These are phyloP conservation scores for Lantana camara DNA, from an alignment of 257 asterid species.

Conservation along the genomic window DNA sequence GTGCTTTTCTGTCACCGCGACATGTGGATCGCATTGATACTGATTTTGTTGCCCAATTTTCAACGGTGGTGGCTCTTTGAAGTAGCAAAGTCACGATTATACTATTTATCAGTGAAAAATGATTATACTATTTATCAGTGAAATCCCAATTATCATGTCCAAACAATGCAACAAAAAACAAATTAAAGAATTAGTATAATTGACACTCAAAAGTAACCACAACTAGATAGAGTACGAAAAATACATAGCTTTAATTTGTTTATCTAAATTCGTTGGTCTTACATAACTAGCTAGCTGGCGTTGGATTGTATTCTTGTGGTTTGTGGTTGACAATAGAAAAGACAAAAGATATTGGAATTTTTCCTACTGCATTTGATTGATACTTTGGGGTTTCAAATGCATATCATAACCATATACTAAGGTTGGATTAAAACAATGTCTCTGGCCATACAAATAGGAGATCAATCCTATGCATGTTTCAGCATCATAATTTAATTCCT, in stretches of 20 bases:
- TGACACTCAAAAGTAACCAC: no score
- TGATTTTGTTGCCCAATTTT: no score
- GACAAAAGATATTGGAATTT: background rate
- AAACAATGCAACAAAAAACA: no score
- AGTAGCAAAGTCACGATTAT: no score
- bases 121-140: no score
- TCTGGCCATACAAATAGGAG: background rate
- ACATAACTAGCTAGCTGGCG: conserved; percentile 4
- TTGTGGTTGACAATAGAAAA: conserved; percentile 21
- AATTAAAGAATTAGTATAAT: no score
- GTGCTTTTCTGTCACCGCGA: no score
- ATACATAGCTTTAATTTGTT: background rate
- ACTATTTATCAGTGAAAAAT: no score
- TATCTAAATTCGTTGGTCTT: background rate
- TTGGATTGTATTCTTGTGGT: conserved; percentile 8
- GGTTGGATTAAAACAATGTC: background rate
- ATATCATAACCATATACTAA: background rate
- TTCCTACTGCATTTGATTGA: background rate
- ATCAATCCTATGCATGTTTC: background rate
- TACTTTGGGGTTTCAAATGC: background rate
- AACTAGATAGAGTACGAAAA: background rate
- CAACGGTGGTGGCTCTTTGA: no score
- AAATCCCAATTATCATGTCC: no score
- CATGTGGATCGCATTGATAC: no score
- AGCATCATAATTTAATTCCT: background rate